Evolutionary conservation across 1,139 yeast genomes (phyloP), one percentile per base, ranked within the genome.

Genomic region (Blastobotrys aristatus): DNA sequence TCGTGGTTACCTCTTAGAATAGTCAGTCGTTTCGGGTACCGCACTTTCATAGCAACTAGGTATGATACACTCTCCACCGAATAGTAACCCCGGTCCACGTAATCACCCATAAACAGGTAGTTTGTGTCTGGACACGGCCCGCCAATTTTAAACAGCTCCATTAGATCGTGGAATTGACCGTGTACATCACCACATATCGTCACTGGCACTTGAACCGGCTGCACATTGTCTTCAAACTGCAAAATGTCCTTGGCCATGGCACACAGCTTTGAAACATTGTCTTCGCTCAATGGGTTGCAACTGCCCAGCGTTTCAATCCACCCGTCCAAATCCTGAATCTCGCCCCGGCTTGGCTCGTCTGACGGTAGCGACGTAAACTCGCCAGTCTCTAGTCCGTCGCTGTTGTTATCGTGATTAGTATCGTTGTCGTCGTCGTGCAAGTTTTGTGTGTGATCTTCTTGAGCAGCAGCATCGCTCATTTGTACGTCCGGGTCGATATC

Each of bases 141-240:
- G 6, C 96, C 96, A 58, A 87, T 82, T 48, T 75, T 73, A 70
- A 92, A 90, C 47, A 92, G 73, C 53, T 95, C 95, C 67, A 92
- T 73, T 55, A 92, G 71, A 68, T 92, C 98, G 68, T 94, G 97
- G 55, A 92, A 78, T 68, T 92, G 98, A 14, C 98, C 98, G 65
- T 92, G 98, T 37, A 92, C 92, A 65, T 92, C 97, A 47, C 99
- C 99, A 70, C 98, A 94, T 44, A 92, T 87, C n/a, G 97, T 90
- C 43, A 88, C 96, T 2, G 98, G 98, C 0, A 96, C 94, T 58
- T 84, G 87, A 37, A 92, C 96, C 5, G 90, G 89, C 63, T 90
- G 96, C 43, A 92, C 96, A 65, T 94, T 92, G 55, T 90, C 85
- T 70, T 94, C 98, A 57, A 79, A 82, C 64, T 89, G 90, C 57